Evolutionary conservation across 1,284 basidiomycete species (phyloP), one percentile per base, ranked within the genome.

Genomic region (Sanguinoderma infundibulare): DNA sequence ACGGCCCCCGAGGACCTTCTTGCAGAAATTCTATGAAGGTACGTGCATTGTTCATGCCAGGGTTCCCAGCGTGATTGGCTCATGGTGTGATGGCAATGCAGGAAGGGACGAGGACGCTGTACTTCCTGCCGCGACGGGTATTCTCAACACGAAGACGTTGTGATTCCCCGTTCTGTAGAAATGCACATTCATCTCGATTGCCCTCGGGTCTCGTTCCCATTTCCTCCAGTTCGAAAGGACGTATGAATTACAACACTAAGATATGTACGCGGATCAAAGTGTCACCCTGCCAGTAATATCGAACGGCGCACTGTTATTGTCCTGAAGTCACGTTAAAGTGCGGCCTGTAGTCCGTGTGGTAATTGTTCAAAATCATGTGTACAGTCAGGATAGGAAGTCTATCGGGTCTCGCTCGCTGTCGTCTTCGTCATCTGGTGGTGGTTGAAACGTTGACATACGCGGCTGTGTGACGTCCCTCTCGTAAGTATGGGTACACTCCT

Each of bases 11-110:
- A 83, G 84, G 69, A 85, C 88, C 20, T 95, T 95, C 75, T 79
- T 95, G 81, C 85, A 95, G 75, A 92, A 88, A 80, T 95, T 95
- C 75, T 91, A 90, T 62, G 90, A 92, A 73, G 92, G 91, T 91
- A 72, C 54, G 87, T 81, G 5, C 53, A 30, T 6, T 51, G 30
- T 36, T 56, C 42, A 5, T 46, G 14, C 34, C 7, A 6, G 14
- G 42, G 1, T 15, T 15, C 61, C n/a, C 38, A 38, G 14, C 51
- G 36, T 4, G 26, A 14, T 39, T 7, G 30, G 55, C 34, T n/a
- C 17, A 9, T 38, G 34, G 54, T 35, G 46, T 51, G 49, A 32
- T 54, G 26, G 9, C 53, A 59, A 53, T 49, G 51, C 60, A 86
- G 84, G 84, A 51, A 77, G 83, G 68, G 84, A 86, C 64, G 85